Base-by-base conservation (phyloP, 345 rosid species). In the Eucalyptus pauciflora region DNA sequence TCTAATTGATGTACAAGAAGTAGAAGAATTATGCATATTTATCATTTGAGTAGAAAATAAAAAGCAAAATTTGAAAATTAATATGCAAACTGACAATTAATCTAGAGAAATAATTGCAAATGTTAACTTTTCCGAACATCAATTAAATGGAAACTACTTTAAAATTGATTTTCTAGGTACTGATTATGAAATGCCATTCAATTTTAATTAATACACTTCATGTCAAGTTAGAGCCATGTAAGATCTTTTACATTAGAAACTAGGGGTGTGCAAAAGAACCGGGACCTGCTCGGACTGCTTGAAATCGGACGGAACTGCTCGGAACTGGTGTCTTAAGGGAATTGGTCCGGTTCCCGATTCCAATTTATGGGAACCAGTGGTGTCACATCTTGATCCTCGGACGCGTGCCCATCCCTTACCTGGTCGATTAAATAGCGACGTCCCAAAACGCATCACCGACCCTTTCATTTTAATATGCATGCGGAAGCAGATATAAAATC, bases 211-310 rank as follows among this genome's bases (percentile, higher is more conserved):
- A 52, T 52, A 52, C 25, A 52, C 58, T 52, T 52, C 25, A 52
- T 52, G 33, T 13, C 33, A 62, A 62, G 71, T 62, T 62, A 62
- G 33, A 62, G 33, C 71, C 71, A 29, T 9, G 8, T 27, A 29
- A 62, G n/a, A 62, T 62, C 13, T 27, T 29, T 29, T 4, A 29
- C 16, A 25, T 52, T 52, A 10, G 58, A 52, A 52, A 52, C 10
- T 18, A 18, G 5, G 58, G 10, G 58, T 18, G 58, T 18, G 58
- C 24, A 18, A 52, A 52, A 52, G 0, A 52, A 52, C 1, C 4
- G 2, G 4, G 58, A 7, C 24, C 4, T 0, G 2, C 24, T 2
- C 2, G 9, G 0, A 52, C 56, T 0, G 2, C 22, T 52, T 0
- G 2, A 52, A 52, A 51, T 2, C 37, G 14, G 50, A 49, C 6